A percentile compares a stretch with the other conserved stretches of the same genome.
These are phyloP conservation scores for Cryptosporidium sp. DNA, from an alignment of 169 alveolate genomes.

Conservation along the genomic window DNA sequence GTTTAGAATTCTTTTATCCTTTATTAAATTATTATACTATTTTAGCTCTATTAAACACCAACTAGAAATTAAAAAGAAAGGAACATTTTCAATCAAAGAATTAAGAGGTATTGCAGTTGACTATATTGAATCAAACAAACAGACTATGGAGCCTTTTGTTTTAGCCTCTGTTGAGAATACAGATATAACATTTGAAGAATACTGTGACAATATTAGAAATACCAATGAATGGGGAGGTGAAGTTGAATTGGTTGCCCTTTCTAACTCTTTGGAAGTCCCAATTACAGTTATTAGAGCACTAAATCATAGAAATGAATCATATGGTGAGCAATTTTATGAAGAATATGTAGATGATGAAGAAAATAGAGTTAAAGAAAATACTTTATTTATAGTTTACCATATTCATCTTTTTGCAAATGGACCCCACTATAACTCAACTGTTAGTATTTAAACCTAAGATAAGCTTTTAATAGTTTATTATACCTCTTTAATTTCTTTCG, in stretches of 20 bases:
- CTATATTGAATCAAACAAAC: constrained; percentile 34
- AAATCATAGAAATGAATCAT: constrained; percentile 55
- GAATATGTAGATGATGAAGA: background rate
- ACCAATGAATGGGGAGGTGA: constrained; percentile 75
- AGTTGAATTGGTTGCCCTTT: constrained; percentile 58
- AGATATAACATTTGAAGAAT: constrained; percentile 33
- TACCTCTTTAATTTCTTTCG: no score
- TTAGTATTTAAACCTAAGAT: background rate
- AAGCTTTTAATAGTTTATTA: no score
- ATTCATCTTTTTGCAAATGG: constrained; percentile 56
- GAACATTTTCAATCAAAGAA: constrained; percentile 31
- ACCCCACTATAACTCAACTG: constrained; percentile 62
- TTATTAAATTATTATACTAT: background rate
- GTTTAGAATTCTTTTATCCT: background rate
- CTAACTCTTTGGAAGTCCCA: constrained; percentile 49
- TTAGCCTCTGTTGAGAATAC: constrained; percentile 40
- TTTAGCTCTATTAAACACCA: constrained; percentile 59
- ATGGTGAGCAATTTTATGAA: constrained; percentile 42
- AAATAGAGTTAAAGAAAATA: background rate
- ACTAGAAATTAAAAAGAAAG: constrained; percentile 19
- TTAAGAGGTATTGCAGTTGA: constrained; percentile 62
- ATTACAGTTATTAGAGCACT: constrained; percentile 40
- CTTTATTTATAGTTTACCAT: constrained; percentile 51
- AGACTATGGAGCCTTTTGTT: constrained; percentile 62
- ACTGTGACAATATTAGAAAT: constrained; percentile 35